phyloP scores from a whole-genome alignment of 352 stramenopile species.

The Globisporangium solare region DNA sequence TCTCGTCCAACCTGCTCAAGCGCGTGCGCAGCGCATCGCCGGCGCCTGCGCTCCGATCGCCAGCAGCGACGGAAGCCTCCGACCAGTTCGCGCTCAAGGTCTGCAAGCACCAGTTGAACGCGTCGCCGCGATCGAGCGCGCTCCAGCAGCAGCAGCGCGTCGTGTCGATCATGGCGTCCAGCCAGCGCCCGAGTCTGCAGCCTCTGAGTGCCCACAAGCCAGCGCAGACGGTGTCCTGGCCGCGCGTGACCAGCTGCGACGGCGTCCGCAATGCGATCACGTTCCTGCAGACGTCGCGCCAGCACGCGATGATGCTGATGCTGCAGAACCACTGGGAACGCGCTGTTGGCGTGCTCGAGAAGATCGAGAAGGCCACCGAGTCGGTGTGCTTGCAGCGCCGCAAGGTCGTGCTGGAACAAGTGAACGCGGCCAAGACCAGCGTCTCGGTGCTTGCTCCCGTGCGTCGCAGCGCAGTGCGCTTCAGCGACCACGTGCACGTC shows the following conservation, averaged over 20 bases:
- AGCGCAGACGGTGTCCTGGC: conserved; percentile 23
- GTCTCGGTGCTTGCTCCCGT: conserved; percentile 5
- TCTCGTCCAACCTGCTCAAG: conserved; percentile 35
- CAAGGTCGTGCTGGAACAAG: conserved; percentile 61
- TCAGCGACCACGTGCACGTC: conserved; percentile 51
- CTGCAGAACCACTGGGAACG: conserved; percentile 78
- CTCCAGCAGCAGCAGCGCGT: conserved; percentile 7
- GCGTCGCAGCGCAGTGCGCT: conserved; percentile 34
- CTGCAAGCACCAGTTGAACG: conserved; percentile 43
- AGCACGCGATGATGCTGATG: conserved; percentile 73
- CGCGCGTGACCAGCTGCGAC: conserved; percentile 45
- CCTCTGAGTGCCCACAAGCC: not conserved
- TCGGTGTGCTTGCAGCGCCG: conserved; percentile 54
- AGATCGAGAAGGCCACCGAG: conserved; percentile 71
- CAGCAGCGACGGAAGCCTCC: conserved; percentile 22
- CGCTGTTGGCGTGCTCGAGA: conserved; percentile 65
- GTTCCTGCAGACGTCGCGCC: conserved; percentile 61
- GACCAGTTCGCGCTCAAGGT: conserved; percentile 46
- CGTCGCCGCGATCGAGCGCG: conserved; percentile 40
- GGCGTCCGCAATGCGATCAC: conserved; percentile 56
- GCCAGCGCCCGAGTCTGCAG: conserved; percentile 14
- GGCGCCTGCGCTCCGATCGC: conserved; percentile 17
- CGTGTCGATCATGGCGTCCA: conserved; percentile 8
- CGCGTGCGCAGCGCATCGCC: conserved; percentile 25
- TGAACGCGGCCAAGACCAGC: conserved; percentile 29